Evolutionary conservation across 1,139 yeast genomes (phyloP).

Genomic region (Debaryomyces singareniensis): DNA sequence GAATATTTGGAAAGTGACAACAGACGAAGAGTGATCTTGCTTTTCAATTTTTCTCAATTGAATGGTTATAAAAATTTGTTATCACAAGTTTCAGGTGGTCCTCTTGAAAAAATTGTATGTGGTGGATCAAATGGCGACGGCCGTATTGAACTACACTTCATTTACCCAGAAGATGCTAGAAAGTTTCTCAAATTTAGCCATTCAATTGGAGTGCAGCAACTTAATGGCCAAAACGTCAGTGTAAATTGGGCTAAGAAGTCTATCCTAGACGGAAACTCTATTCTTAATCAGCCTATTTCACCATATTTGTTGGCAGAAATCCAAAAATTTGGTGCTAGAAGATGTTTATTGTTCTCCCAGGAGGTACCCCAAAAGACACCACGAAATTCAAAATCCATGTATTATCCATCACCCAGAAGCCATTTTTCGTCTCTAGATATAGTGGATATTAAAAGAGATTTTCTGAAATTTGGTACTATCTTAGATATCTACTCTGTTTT

Average conservation of each 20-base stretch:
- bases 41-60: constrained; percentile 12
- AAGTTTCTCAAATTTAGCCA: constrained; percentile 49
- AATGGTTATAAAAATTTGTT: constrained; percentile 46
- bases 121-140: constrained; percentile 11
- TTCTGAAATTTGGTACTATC: constrained; percentile 52
- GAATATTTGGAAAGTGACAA: too few species aligned
- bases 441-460: constrained; percentile 38
- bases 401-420: constrained; percentile 27
- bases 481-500: constrained; percentile 62
- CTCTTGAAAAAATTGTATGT: constrained; percentile 48
- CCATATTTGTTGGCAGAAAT: constrained; percentile 22
- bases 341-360: constrained; percentile 28
- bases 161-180: constrained; percentile 48
- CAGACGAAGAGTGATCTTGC: constrained; percentile 11
- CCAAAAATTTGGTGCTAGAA: constrained; percentile 23
- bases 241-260: constrained; percentile 34
- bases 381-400: constrained; percentile 13
- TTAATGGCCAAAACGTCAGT: constrained; percentile 49
- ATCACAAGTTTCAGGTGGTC: constrained; percentile 67
- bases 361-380: constrained; percentile 17
- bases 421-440: constrained; percentile 28
- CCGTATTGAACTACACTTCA: constrained; percentile 46
- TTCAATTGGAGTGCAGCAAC: constrained; percentile 48
- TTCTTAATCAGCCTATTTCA: constrained; percentile 27
- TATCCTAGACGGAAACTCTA: constrained; percentile 17